Evolutionary conservation across 140 eudicot genomes (phyloP).

Genomic region (Stevia rebaudiana): DNA sequence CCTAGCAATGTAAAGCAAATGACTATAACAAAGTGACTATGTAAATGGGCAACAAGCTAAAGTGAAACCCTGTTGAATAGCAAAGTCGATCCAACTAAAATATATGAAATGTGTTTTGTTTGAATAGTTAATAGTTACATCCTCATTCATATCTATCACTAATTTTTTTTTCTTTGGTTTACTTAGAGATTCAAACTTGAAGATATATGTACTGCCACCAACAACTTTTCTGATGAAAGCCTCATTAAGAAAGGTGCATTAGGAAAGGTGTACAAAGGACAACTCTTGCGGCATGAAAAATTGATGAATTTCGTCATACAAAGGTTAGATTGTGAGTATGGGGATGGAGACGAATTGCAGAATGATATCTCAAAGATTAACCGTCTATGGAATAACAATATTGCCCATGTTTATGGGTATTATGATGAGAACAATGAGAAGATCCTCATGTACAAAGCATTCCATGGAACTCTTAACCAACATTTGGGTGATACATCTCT

Average conservation of each 20-base stretch:
- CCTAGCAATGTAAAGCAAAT: no score
- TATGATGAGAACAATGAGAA: not conserved
- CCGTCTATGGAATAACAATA: not conserved
- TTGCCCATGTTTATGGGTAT: not conserved
- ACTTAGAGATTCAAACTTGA: not conserved
- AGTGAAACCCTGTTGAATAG: no score
- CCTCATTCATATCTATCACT: not conserved
- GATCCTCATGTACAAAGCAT: not conserved
- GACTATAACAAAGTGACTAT: no score
- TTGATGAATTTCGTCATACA: not conserved
- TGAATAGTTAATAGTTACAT: not conserved
- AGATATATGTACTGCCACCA: not conserved
- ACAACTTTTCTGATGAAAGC: not conserved
- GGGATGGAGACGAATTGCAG: not conserved
- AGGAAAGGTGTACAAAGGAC: conserved; percentile 10
- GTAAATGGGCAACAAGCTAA: no score
- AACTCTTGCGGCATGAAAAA: not conserved
- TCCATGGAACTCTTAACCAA: not conserved
- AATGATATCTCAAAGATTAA: not conserved
- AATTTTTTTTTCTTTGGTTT: not conserved
- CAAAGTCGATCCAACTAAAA: no score
- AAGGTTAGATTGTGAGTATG: not conserved
- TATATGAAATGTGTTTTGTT: no score
- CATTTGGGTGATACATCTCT: not conserved
- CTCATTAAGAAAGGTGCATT: not conserved